Percentiles rank a stretch among this genome's conserved stretches.
Conservation (phyloP, 305 asterid species). For the Rubia peregrina region DNA sequence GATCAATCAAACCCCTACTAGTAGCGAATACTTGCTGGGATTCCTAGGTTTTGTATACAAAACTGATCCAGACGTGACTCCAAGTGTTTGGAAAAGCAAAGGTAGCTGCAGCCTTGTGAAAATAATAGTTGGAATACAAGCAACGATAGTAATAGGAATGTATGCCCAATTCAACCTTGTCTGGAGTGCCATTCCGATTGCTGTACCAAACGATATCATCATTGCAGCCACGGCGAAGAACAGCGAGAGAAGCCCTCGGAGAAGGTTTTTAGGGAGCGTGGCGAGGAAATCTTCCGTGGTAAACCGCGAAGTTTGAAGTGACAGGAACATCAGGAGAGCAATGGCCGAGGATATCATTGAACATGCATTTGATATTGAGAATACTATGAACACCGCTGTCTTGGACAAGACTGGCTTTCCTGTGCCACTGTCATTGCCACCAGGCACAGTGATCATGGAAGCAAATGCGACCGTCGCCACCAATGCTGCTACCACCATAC, state of each 20-base stretch:
- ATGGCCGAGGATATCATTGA: neutral
- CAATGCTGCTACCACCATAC: conserved; percentile 30
- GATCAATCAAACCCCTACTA: neutral
- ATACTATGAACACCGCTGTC: neutral
- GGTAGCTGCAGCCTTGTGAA: neutral
- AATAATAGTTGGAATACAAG: neutral
- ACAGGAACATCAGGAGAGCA: neutral
- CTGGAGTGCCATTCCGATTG: neutral
- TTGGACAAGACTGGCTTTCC: neutral
- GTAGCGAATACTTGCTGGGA: neutral
- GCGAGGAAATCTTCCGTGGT: neutral
- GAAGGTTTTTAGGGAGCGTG: neutral
- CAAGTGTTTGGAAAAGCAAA: neutral
- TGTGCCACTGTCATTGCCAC: neutral
- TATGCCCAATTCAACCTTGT: neutral
- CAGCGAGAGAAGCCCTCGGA: neutral
- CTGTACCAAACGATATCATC: neutral
- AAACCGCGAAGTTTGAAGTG: neutral
- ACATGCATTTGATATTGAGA: neutral
- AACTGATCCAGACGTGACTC: neutral
- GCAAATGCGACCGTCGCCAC: conserved; percentile 35
- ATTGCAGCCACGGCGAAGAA: neutral
- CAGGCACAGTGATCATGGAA: conserved; percentile 12
- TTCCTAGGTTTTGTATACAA: neutral
- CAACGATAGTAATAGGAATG: neutral